Conservation (phyloP, 257 asterid genomes). For the Cinchona pubescens region DNA sequence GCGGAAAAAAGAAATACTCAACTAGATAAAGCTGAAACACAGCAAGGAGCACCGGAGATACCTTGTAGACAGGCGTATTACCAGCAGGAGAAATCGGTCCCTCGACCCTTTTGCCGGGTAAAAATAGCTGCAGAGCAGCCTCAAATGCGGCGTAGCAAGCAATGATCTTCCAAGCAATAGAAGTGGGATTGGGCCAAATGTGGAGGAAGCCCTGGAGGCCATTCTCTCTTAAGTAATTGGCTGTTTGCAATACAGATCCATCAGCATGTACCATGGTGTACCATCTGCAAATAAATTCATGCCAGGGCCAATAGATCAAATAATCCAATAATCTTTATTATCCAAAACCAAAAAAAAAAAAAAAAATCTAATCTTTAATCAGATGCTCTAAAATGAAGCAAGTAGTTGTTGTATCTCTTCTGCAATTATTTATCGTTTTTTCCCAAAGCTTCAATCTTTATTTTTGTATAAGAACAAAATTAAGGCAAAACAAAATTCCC, state of each 20-base stretch:
- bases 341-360: too few species aligned
- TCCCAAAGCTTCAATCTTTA: too few species aligned
- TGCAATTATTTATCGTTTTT: too few species aligned
- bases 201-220: constrained; percentile 65
- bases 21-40: not conserved
- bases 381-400: too few species aligned
- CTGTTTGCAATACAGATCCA: constrained; percentile 77
- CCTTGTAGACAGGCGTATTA: constrained; percentile 88
- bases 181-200: constrained; percentile 87
- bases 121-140: constrained; percentile 85
- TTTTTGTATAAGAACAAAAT: too few species aligned
- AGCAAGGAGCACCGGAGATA: too few species aligned
- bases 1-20: not conserved
- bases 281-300: constrained; percentile 62
- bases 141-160: constrained; percentile 73
- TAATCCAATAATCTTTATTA: too few species aligned
- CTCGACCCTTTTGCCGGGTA: constrained; percentile 81
- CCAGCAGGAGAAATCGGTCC: constrained; percentile 95
- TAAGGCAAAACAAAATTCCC: not conserved
- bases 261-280: constrained; percentile 96
- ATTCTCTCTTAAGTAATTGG: constrained; percentile 52
- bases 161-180: constrained; percentile 69
- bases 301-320: too few species aligned
- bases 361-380: too few species aligned
- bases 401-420: too few species aligned